Percentiles rank a stretch among this genome's conserved stretches.
These are phyloP conservation scores for Penicillium steckii DNA, from an alignment of 495 filamentous ascomycete genomes.

Conservation along the genomic window DNA sequence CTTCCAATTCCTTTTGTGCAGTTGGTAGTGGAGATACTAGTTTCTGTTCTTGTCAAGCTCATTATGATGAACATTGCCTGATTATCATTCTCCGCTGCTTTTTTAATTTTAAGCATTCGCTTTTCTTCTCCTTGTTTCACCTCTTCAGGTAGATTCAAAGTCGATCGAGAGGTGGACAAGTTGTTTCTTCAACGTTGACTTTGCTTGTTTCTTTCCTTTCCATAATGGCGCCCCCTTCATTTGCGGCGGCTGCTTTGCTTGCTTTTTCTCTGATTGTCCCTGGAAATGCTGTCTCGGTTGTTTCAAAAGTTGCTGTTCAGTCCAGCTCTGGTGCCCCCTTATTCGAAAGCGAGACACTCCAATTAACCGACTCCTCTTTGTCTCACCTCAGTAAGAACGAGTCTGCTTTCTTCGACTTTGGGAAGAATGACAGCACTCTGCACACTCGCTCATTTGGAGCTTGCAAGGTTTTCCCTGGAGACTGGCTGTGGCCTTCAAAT, in stretches of 20 bases:
- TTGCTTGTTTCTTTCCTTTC: background rate
- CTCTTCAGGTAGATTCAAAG: constrained; percentile 2
- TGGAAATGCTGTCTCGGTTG: constrained; percentile 9
- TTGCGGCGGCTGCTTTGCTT: constrained; percentile 4
- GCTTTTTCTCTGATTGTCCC: constrained; percentile 11
- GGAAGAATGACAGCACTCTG: constrained; percentile 8
- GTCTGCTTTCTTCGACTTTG: constrained; percentile 21
- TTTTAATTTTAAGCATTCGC: constrained; percentile 10
- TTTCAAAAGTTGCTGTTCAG: constrained; percentile 6
- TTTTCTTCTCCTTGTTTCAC: background rate
- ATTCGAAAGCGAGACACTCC: constrained; percentile 41
- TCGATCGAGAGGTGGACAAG: constrained; percentile 1
- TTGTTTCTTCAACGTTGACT: background rate
- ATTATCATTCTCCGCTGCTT: background rate
- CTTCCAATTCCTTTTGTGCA: background rate
- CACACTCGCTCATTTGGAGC: constrained; percentile 1
- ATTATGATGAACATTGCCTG: constrained; percentile 4
- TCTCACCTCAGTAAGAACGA: constrained; percentile 27
- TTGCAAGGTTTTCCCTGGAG: constrained; percentile 55
- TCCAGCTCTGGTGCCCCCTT: constrained; percentile 23
- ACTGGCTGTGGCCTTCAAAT: constrained; percentile 41
- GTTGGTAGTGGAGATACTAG: background rate
- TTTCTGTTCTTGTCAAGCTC: constrained; percentile 7
- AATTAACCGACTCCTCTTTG: constrained; percentile 41
- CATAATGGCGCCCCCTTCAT: constrained; percentile 14